Evolutionary conservation across 2,329 filamentous ascomycete species (phyloP).

Genomic region (Cladobotryum mycophilum): DNA sequence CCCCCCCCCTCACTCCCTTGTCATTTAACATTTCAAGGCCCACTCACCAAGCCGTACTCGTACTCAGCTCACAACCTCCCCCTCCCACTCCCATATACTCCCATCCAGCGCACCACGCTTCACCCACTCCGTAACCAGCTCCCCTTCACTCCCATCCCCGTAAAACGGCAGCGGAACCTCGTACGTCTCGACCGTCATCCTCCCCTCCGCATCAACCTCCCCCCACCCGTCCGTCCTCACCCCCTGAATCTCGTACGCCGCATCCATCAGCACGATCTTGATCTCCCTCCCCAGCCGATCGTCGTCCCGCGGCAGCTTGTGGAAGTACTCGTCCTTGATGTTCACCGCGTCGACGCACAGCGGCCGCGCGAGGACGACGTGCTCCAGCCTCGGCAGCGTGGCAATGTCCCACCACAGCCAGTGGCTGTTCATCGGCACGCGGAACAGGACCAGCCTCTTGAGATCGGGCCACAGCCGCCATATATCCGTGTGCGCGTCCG

Average conservation of each 20-base stretch:
- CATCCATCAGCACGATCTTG: slow-evolving; percentile 28
- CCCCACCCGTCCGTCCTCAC: slow-evolving; percentile 25
- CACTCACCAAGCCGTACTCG: not conserved
- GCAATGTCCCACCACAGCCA: slow-evolving; percentile 35
- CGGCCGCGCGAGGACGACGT: slow-evolving; percentile 37
- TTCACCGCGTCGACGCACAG: slow-evolving; percentile 26
- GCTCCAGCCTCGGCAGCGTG: slow-evolving; percentile 30
- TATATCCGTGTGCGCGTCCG: slow-evolving; percentile 28
- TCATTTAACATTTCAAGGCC: not conserved
- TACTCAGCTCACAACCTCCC: slow-evolving; percentile 12
- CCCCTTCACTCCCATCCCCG: slow-evolving; percentile 29
- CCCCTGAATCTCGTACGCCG: slow-evolving; percentile 17
- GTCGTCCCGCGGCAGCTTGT: slow-evolving; percentile 24
- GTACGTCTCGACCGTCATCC: slow-evolving; percentile 33
- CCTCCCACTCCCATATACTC: slow-evolving; percentile 32
- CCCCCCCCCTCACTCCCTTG: not conserved
- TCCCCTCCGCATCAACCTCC: slow-evolving; percentile 29
- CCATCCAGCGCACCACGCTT: slow-evolving; percentile 34
- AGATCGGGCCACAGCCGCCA: slow-evolving; percentile 40
- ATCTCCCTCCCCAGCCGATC: slow-evolving; percentile 21
- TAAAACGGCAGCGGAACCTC: slow-evolving; percentile 35
- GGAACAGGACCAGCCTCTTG: slow-evolving; percentile 37
- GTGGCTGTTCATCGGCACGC: slow-evolving; percentile 30
- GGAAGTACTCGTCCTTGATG: slow-evolving; percentile 37
- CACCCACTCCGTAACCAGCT: slow-evolving; percentile 36